Evolutionary conservation across 305 asterid genomes (phyloP).

Genomic region (Lippia alba): DNA sequence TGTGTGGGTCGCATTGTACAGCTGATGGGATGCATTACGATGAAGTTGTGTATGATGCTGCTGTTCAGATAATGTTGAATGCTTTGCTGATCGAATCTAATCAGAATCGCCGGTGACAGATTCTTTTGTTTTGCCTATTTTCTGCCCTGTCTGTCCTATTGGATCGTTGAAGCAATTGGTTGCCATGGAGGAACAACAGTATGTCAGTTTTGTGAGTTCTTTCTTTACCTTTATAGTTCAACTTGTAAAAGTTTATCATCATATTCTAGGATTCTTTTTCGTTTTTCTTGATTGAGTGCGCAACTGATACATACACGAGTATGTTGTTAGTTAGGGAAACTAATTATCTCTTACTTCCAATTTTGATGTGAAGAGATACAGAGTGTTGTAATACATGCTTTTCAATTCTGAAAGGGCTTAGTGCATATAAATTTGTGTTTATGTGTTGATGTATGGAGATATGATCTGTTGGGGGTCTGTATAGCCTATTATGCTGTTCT

Average conservation of each 20-base stretch:
- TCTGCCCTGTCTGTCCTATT: neutral
- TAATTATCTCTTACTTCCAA: conserved; percentile 39
- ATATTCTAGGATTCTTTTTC: conserved; percentile 33
- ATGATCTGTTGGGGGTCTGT: too few species aligned
- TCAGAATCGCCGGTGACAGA: conserved; percentile 59
- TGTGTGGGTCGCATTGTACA: conserved; percentile 74
- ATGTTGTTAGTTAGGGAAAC: conserved; percentile 46
- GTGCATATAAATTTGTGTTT: too few species aligned
- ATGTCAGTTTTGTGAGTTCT: conserved; percentile 26
- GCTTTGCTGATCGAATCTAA: conserved; percentile 85
- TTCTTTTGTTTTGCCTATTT: conserved; percentile 11
- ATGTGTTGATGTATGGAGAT: too few species aligned
- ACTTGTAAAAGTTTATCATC: conserved; percentile 36
- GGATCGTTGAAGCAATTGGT: conserved; percentile 27
- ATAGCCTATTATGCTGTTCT: too few species aligned
- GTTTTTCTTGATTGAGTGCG: conserved; percentile 37
- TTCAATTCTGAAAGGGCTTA: conserved; percentile 30
- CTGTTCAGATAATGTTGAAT: conserved; percentile 80
- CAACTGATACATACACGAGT: conserved; percentile 40
- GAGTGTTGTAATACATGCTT: conserved; percentile 40
- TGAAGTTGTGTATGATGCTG: conserved; percentile 73
- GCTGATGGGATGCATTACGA: conserved; percentile 91
- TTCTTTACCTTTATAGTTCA: conserved; percentile 31
- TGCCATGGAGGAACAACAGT: conserved; percentile 20
- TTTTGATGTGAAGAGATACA: conserved; percentile 56